Base-by-base conservation (phyloP, 169 alveolate genomes). In the Cardiosporidium cionae region DNA sequence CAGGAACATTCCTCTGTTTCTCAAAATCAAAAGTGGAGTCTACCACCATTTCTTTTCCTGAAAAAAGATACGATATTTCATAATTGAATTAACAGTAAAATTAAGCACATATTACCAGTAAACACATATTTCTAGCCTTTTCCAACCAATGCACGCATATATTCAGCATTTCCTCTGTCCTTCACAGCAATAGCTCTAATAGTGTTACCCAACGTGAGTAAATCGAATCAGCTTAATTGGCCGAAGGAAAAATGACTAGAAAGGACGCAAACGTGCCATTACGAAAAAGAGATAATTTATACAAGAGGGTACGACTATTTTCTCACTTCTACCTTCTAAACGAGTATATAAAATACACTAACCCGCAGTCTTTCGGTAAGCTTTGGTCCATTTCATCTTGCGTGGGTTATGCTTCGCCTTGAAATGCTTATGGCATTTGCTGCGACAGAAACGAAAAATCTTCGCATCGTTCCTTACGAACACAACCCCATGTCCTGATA, bases 321-420 rank as follows among this genome's bases (percentile, higher is more conserved):
- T n/a, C n/a, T n/a, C n/a, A n/a, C n/a, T n/a, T n/a, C n/a, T n/a
- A n/a, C n/a, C n/a, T n/a, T n/a, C n/a, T n/a, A n/a, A n/a, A n/a
- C n/a, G n/a, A n/a, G n/a, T n/a, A n/a, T n/a, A n/a, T n/a, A 0
- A 1, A 7, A 23, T 27, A 66, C 23, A 63, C 74, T 4, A 23
- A 78, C 92, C 97, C 33, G 85, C 90, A 52, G 97, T 89, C 70
- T 95, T 90, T 75, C 99, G 84, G 78, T 93, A 93, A 7, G 99
- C 99, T 89, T 97, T 97, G 31, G 99, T 97, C 99, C 99, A 97
- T 74, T 91, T 93, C 70, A 95, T 86, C 86, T 96, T 96, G 65
- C 99, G 87, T 4, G 99, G 99, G 77, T 96, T 97, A 80, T 95
- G 98, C 87, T 94, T 94, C 74, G 97, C 98, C 86, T 96, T 96